These are phyloP conservation scores for Trichoderma atroviride DNA, from an alignment of 2,329 filamentous ascomycete genomes.

Conservation along the genomic window DNA sequence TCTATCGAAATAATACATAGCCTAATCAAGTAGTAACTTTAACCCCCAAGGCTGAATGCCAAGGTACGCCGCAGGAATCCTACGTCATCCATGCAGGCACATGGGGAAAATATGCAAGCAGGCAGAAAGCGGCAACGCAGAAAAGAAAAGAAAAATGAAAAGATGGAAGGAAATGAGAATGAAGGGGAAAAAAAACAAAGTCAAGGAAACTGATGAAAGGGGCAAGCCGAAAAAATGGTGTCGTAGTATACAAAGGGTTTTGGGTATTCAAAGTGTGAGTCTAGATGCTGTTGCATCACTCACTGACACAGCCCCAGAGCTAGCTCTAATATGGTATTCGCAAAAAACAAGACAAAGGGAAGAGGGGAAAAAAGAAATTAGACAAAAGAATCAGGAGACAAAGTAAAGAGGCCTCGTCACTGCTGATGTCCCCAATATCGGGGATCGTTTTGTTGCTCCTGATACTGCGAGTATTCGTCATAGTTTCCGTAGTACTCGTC, in stretches of 20 bases:
- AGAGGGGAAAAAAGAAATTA: background rate
- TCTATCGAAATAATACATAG: conserved; percentile 8
- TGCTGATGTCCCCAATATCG: conserved; percentile 29
- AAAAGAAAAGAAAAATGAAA: background rate
- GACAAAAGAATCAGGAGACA: background rate
- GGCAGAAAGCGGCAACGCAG: background rate
- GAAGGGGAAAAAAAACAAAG: background rate
- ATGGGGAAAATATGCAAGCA: background rate
- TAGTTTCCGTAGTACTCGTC: conserved; percentile 32
- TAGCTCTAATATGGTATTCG: background rate
- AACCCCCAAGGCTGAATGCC: background rate
- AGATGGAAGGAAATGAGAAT: background rate
- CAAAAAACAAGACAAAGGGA: background rate
- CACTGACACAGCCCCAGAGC: conserved; percentile 12
- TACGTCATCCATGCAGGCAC: background rate
- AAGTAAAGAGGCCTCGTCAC: background rate
- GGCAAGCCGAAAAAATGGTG: background rate
- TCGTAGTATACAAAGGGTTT: conserved; percentile 6
- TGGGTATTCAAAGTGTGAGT: conserved; percentile 14
- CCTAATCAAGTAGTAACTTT: background rate
- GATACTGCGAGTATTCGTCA: conserved; percentile 24
- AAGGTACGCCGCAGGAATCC: background rate
- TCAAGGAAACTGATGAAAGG: background rate
- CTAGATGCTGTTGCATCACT: background rate
- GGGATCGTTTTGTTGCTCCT: conserved; percentile 28